Base-by-base conservation (phyloP, 2,329 filamentous ascomycete species). In the Colletotrichum chlorophyti region DNA sequence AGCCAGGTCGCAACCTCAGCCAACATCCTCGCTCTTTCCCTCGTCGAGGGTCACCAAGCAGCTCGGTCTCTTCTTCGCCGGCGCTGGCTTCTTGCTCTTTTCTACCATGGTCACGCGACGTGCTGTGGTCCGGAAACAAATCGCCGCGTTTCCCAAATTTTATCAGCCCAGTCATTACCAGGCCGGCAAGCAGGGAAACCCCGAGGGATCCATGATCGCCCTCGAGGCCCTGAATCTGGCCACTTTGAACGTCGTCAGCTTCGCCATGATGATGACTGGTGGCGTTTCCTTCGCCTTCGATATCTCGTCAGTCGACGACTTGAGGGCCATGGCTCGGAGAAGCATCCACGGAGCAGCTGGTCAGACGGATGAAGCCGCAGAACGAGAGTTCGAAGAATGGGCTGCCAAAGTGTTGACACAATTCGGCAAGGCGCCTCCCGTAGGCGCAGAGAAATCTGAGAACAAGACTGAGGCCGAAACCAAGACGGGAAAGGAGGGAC, bases 191-290 rank as follows among this genome's bases (percentile, higher is more conserved):
- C 80, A 73, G 72, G 72, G 69, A 72, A 48, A 78, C 40, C 80
- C 85, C 24, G 89, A 88, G 67, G 87, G 87, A 7, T 82, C 85
- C 1, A 71, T 90, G 34, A 88, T 97, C 63, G 94, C 94, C 1
- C 75, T 90, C 29, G 90, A 96, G 73, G 94, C 94, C 0, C 79
- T 99, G 19, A 90, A 88, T 45, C 79, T 97, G 31, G 95, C 94
- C 0, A 97, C 93, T 0, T 82, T 97, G 65, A 97, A 97, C 66
- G 91, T 95, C 11, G 68, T 87, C 27, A 90, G 88, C 65, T 84
- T 95, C 46, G 88, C 83, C 1, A 86, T 97, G 71, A 86, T 96
- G 82, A 75, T 83, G 8, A 81, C 85, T 0, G 95, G 94, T 4
- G 92, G 89, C 0, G 72, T 88, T 10, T 79, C 91, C 61, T 96